Conservation (phyloP, 768 basidiomycete genomes). For the Obba rivulosa region DNA sequence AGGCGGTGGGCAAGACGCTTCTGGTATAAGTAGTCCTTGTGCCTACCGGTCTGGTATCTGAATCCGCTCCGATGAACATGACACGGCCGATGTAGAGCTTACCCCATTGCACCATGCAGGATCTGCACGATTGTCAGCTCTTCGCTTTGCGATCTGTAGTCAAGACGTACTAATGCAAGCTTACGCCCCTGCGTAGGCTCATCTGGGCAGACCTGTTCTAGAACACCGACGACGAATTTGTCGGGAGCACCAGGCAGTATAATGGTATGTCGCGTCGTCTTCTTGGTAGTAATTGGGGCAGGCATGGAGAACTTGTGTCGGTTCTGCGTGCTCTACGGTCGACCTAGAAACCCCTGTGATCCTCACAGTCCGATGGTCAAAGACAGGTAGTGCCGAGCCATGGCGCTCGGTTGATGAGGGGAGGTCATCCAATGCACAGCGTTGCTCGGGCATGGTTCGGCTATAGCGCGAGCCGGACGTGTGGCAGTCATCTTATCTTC, state of each 20-base stretch:
- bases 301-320: not conserved
- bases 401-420: too few species aligned
- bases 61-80: not conserved
- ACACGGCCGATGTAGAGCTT: conserved; percentile 16
- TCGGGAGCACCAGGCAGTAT: conserved; percentile 9
- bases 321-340: too few species aligned
- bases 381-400: too few species aligned
- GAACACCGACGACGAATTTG: conserved; percentile 33
- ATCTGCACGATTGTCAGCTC: conserved; percentile 41
- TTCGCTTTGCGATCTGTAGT: not conserved
- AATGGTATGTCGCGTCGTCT: conserved; percentile 17
- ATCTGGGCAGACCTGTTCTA: conserved; percentile 54
- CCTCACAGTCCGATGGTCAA: too few species aligned
- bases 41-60: conserved; percentile 36
- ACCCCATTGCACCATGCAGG: conserved; percentile 79
- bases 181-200: conserved; percentile 50
- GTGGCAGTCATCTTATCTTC: too few species aligned
- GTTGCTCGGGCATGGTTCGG: too few species aligned
- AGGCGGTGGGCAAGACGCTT: conserved; percentile 59
- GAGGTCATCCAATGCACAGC: too few species aligned
- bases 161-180: conserved; percentile 55
- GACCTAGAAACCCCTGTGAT: too few species aligned
- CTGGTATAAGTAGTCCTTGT: conserved; percentile 83
- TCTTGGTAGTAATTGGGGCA: conserved; percentile 14
- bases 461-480: too few species aligned